Conservation (phyloP, 2,329 filamentous ascomycete species). For the Nemania sp. region DNA sequence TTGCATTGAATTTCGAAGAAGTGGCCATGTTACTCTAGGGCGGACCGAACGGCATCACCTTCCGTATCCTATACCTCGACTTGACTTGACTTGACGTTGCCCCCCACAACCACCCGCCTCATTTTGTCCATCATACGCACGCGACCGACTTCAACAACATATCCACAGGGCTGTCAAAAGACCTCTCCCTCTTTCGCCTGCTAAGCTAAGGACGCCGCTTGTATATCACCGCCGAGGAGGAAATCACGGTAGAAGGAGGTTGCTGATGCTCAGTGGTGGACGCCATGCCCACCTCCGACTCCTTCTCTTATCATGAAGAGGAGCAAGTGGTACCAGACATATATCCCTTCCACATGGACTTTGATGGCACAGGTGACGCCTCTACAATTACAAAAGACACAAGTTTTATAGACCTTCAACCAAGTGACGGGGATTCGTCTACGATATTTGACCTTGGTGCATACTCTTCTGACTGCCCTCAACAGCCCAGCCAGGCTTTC, state of each 20-base stretch:
- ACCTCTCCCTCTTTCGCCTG: not conserved
- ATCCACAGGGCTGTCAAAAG: not conserved
- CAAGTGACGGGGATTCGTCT: conserved; percentile 16
- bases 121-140: conserved; percentile 10
- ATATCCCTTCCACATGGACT: conserved; percentile 52
- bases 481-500: conserved; percentile 8
- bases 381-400: conserved; percentile 46
- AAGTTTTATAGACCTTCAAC: conserved; percentile 48
- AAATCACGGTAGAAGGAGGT: not conserved
- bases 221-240: not conserved
- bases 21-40: conserved; percentile 41
- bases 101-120: not conserved
- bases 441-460: conserved; percentile 12
- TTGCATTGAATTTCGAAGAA: conserved; percentile 31
- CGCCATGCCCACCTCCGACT: conserved; percentile 45
- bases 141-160: conserved; percentile 5
- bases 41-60: conserved; percentile 29
- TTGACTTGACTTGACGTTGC: too few species aligned
- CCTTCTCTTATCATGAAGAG: conserved; percentile 41
- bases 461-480: conserved; percentile 2
- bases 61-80: conserved; percentile 5
- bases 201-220: not conserved
- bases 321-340: conserved; percentile 53
- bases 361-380: conserved; percentile 52
- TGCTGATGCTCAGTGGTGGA: conserved; percentile 15